Base-by-base conservation (phyloP, 352 stramenopile species). In the Aphanomyces euteiches region DNA sequence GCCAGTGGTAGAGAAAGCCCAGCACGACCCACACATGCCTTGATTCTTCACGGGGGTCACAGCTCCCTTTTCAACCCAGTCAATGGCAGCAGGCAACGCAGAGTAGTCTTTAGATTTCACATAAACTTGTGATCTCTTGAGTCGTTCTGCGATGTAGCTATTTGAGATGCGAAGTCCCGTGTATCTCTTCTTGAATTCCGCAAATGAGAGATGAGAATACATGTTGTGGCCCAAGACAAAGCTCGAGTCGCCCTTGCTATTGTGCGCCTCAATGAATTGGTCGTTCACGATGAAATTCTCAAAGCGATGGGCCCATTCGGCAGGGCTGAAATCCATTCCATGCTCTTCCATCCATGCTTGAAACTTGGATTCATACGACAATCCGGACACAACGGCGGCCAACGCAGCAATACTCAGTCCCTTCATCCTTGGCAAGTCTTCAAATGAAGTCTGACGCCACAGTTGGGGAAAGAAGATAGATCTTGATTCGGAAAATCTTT, bases 1-100 rank as follows among this genome's bases (percentile, higher is more conserved):
- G 38, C 97, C 98, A 6, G 97, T 99, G 5, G 98, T 95, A 4
- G 93, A 98, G 79, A 99, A 99, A 5, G 94, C 93, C 96, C 96
- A 99, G 82, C 97, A 99, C 37, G 90, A 97, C 36, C 72, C 72
- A 53, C 39, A 59, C 45, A 84, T 76, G 6, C 92, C 96, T 77
- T 99, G 97, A 81, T 99, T 98, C 77, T 99, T 98, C 8, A 99
- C 90, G 4, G 82, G 79, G 6, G 43, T 66, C n/a, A 73, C 43
- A 40, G 37, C 65, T 5, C 41, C 66, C 40, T 69, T 65, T 4
- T 3, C 53, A 34, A 65, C 72, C 72, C 74, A 79, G 48, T 79
- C 74, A 40, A 89, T 75, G n/a, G 56, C 73, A 75, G 88, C 75
- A 10, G 72, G 74, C 1, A 47, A 60, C 5, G 37, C 47, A 4